These are phyloP conservation scores for Multifurca ochricompacta DNA, from an alignment of 768 basidiomycete genomes.

Conservation along the genomic window DNA sequence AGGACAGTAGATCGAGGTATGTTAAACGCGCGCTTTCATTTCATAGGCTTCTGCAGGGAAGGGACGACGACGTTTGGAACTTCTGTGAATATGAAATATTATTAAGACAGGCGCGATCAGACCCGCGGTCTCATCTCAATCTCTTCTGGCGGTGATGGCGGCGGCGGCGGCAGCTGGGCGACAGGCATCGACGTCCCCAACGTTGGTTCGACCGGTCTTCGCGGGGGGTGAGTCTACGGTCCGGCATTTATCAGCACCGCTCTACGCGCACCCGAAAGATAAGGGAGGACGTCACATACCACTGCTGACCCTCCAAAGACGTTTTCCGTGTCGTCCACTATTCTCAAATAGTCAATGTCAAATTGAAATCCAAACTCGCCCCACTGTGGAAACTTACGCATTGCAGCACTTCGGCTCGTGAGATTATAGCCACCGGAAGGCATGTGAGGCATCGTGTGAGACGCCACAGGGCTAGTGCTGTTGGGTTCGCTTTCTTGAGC, in stretches of 20 bases:
- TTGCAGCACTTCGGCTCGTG: not conserved
- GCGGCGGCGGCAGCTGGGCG: constrained; percentile 1
- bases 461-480: constrained; percentile 8
- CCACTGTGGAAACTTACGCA: constrained; percentile 4
- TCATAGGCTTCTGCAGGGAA: not conserved
- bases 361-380: not conserved
- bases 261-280: not conserved
- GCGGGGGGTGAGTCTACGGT: constrained; percentile 13
- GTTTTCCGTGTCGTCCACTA: constrained; percentile 36
- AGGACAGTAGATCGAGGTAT: constrained; percentile 5
- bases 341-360: not conserved
- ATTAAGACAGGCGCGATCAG: not conserved
- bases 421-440: constrained; percentile 17
- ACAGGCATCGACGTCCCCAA: constrained; percentile 1
- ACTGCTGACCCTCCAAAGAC: constrained; percentile 38
- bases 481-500: constrained; percentile 33
- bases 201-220: constrained; percentile 8
- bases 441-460: constrained; percentile 22
- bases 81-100: not conserved
- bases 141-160: constrained; percentile 21
- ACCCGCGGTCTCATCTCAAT: constrained; percentile 23
- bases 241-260: constrained; percentile 16
- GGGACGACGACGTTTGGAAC: not conserved
- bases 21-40: constrained; percentile 4
- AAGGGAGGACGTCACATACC: constrained; percentile 8